These are phyloP conservation scores for Volvox africanus DNA, from an alignment of 139 green algal species.

Conservation along the genomic window DNA sequence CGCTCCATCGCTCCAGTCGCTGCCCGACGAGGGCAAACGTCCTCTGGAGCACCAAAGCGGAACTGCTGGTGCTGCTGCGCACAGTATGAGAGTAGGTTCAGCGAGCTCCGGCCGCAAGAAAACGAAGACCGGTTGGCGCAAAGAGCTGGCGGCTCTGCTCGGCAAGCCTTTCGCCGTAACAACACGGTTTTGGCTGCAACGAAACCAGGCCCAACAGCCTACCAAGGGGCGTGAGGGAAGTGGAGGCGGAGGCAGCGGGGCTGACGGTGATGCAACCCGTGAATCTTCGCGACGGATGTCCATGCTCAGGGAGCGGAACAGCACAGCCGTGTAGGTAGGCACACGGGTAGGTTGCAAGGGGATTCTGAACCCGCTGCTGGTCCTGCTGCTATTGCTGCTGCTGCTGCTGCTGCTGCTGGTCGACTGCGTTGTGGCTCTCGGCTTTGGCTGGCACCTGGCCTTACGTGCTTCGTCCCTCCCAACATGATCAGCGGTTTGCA, in stretches of 20 bases:
- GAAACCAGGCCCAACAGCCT: background rate
- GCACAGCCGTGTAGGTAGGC: background rate
- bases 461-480: too few species aligned
- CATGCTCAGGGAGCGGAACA: conserved; percentile 14
- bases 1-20: background rate
- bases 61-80: background rate
- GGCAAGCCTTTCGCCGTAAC: background rate
- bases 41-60: background rate
- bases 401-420: too few species aligned
- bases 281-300: background rate
- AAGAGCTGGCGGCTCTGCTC: background rate
- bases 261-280: background rate
- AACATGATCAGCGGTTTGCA: too few species aligned
- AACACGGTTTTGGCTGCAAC: background rate
- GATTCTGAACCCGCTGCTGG: too few species aligned
- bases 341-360: too few species aligned
- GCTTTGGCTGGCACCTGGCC: too few species aligned
- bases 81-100: background rate
- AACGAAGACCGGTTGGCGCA: background rate
- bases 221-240: background rate
- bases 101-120: background rate
- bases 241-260: background rate
- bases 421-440: too few species aligned
- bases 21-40: background rate
- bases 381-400: too few species aligned